Conservation (phyloP, 805 yeast species). For the Pichia deserticola region DNA sequence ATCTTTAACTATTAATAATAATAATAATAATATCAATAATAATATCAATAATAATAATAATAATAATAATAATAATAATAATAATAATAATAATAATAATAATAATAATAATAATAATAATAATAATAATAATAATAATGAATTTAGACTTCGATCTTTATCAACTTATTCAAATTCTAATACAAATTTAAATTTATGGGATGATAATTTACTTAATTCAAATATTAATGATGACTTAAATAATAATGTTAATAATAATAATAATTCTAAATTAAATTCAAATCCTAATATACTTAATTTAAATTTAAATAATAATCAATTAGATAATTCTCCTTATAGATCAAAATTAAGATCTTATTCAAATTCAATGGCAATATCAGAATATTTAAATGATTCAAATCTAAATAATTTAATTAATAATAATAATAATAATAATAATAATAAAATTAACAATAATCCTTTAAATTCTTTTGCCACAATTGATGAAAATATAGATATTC, state of each 20-base stretch:
- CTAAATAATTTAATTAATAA: no score
- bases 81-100: not conserved
- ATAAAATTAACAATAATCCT: not conserved
- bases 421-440: not conserved
- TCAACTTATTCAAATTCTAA: not conserved
- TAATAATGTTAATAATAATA: not conserved
- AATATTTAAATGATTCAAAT: conserved; percentile 14
- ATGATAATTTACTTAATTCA: not conserved
- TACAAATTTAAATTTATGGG: not conserved
- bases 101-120: conserved; percentile 7
- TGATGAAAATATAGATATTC: conserved; percentile 15
- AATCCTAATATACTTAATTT: not conserved
- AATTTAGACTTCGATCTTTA: not conserved
- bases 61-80: conserved; percentile 8
- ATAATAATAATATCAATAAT: conserved; percentile 2
- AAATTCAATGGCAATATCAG: conserved; percentile 16
- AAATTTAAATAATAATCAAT: not conserved
- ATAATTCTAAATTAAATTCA: conserved; percentile 10
- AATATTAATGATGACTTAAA: not conserved
- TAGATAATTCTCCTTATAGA: not conserved
- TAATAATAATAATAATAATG: not conserved
- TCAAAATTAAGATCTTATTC: conserved; percentile 45
- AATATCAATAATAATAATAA: not conserved
- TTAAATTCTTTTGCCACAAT: conserved; percentile 15
- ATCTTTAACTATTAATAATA: conserved; percentile 9